Conservation (phyloP, 1,284 basidiomycete species). For the Microbotryum lychnidis-dioicae region DNA sequence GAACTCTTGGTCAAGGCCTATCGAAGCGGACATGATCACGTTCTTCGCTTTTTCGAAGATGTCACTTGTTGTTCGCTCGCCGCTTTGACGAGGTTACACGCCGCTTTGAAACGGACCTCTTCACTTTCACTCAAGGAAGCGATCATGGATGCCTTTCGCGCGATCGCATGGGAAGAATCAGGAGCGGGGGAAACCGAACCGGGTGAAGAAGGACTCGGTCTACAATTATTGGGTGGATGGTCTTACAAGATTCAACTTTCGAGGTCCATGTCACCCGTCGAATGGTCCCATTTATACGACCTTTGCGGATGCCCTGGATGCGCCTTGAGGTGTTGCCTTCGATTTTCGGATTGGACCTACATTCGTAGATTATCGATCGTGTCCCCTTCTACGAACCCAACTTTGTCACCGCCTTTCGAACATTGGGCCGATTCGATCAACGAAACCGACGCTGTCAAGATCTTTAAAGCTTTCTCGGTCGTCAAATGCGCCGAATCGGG, state of each 20-base stretch:
- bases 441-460: slow-evolving; percentile 20
- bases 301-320: slow-evolving; percentile 28
- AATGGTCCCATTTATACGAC: slow-evolving; percentile 31
- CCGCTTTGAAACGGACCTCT: slow-evolving; percentile 17
- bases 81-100: slow-evolving; percentile 16
- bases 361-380: slow-evolving; percentile 24
- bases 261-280: slow-evolving; percentile 14
- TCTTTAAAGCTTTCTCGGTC: slow-evolving; percentile 24
- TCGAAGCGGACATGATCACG: slow-evolving; percentile 28
- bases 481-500: slow-evolving; percentile 22
- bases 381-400: slow-evolving; percentile 14
- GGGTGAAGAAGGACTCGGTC: slow-evolving; percentile 28
- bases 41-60: slow-evolving; percentile 29
- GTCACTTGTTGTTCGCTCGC: slow-evolving; percentile 17
- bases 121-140: slow-evolving; percentile 22
- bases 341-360: slow-evolving; percentile 18
- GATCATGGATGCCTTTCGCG: slow-evolving; percentile 31
- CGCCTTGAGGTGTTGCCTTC: slow-evolving; percentile 20
- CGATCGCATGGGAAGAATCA: slow-evolving; percentile 30
- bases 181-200: slow-evolving; percentile 30
- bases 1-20: slow-evolving; percentile 29
- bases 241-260: slow-evolving; percentile 22
- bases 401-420: slow-evolving; percentile 20
- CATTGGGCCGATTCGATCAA: slow-evolving; percentile 15
- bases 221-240: slow-evolving; percentile 31